Evolutionary conservation across 305 asterid genomes (phyloP).

Genomic region (Fraxinus sp.): DNA sequence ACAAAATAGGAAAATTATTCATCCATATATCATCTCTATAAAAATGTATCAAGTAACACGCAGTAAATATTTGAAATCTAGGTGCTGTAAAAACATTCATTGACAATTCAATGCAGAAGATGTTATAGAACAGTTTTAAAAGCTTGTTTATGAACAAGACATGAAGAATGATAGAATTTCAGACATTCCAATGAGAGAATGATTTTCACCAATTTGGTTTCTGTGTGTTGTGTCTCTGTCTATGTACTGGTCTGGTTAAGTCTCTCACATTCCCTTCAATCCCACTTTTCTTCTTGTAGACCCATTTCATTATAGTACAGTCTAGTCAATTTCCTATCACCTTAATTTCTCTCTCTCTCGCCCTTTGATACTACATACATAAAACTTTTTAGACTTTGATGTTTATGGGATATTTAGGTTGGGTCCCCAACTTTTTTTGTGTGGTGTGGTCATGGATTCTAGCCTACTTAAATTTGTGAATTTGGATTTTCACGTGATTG

Average conservation of each 20-base stretch:
- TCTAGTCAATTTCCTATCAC: background rate
- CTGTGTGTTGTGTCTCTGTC: constrained; percentile 32
- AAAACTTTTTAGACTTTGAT: background rate
- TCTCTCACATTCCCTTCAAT: constrained; percentile 31
- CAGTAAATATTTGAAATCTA: background rate
- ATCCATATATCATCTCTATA: background rate
- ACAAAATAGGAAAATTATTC: background rate
- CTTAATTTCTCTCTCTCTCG: background rate
- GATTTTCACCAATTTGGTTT: constrained; percentile 40
- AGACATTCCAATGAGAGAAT: constrained; percentile 42
- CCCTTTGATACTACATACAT: background rate
- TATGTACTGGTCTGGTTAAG: constrained; percentile 14
- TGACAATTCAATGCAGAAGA: constrained; percentile 21
- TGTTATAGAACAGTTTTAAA: background rate
- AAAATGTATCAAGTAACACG: background rate
- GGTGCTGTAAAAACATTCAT: background rate
- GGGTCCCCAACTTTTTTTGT: background rate
- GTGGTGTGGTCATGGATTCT: background rate
- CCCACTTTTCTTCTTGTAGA: constrained; percentile 30
- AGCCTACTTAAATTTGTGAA: background rate
- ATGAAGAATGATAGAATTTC: constrained; percentile 20
- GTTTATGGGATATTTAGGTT: background rate
- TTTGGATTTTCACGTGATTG: background rate
- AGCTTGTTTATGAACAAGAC: constrained; percentile 32
- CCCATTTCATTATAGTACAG: constrained; percentile 16